Evolutionary conservation across 352 stramenopile genomes (phyloP), one percentile per base, ranked within the genome.

Genomic region (Albugo candida): DNA sequence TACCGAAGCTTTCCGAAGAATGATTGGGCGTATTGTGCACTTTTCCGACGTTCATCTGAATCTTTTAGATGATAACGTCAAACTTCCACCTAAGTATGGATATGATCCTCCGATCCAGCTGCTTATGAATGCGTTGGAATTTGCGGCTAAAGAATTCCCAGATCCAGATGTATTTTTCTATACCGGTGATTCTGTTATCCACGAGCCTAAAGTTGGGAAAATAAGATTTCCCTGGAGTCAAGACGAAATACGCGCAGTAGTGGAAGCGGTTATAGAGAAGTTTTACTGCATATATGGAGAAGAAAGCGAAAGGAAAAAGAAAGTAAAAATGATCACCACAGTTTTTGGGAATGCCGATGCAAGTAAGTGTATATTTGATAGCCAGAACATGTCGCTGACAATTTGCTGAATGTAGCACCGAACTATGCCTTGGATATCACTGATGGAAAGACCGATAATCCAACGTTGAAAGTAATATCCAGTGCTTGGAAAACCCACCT

Each of bases 11-110:
- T 10, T 31, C 24, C 8, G 8, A 8, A 31, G 24, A 31, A 31
- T 10, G 24, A 31, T 8, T 3, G 8, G 24, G 19, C 41, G 17
- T 24, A 76, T 87, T 47, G 52, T 88, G 27, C 75, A 88, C 57
- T 84, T 92, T 49, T 87, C 76, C 12, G 79, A 92, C 53, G 73
- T 87, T 19, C 79, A 92, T 47, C 55, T 92, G 13, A 92, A 88
- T 47, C 59, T 84, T 43, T 85, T 73, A 5, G 41, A 47, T 16
- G 63, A 59, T 16, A 53, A 76, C 12, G 52, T 66, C n/a, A 47
- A 52, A 0, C 19, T 21, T 5, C 61, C 79, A 21, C 65, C 63
- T 19, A 57, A 49, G 16, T 83, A 86, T 48, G 65, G 60, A 35
- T 46, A 57, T 14, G 73, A 87, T 48, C 59, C 71, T 2, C 63